A percentile compares a stretch with the other conserved stretches of the same genome.
These are phyloP conservation scores for Sugiyamaella qingdaonensis DNA, from an alignment of 805 yeast genomes.

Conservation along the genomic window DNA sequence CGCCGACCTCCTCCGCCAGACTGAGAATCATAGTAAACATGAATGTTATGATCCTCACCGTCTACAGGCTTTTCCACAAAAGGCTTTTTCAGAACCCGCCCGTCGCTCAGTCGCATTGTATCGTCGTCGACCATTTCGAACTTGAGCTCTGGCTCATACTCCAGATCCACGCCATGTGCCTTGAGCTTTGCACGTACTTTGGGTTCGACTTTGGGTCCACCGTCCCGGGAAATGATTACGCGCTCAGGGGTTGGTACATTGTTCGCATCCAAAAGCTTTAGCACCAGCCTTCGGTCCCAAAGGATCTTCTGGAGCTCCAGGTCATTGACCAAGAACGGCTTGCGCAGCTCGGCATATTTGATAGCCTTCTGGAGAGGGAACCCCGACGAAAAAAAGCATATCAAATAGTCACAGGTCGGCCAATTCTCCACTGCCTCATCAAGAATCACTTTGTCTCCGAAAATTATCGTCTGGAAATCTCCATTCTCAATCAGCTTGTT, in stretches of 20 bases:
- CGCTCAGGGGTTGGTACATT: slow-evolving; percentile 88
- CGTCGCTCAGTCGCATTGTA: slow-evolving; percentile 75
- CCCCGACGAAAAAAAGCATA: slow-evolving; percentile 91
- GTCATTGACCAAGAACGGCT: slow-evolving; percentile 88
- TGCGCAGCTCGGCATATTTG: slow-evolving; percentile 77
- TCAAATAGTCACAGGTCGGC: slow-evolving; percentile 97
- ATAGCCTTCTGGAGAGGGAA: slow-evolving; percentile 97
- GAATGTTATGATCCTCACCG: slow-evolving; percentile 97
- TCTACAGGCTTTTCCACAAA: slow-evolving; percentile 98
- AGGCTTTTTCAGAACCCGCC: slow-evolving; percentile 72
- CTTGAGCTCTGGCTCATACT: slow-evolving; percentile 54
- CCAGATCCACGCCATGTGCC: slow-evolving; percentile 54
- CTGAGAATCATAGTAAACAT: slow-evolving; percentile 79
- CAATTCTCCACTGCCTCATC: slow-evolving; percentile 93
- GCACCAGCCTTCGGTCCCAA: slow-evolving; percentile 96
- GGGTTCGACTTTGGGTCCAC: slow-evolving; percentile 84
- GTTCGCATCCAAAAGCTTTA: slow-evolving; percentile 70
- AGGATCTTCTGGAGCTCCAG: slow-evolving; percentile 83
- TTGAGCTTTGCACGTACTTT: slow-evolving; percentile 58
- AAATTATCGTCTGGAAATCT: slow-evolving; percentile 93
- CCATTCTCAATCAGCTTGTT: slow-evolving; percentile 86
- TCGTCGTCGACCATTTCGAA: slow-evolving; percentile 86
- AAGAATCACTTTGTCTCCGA: slow-evolving; percentile 93
- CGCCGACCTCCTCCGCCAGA: slow-evolving; percentile 98
- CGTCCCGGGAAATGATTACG: slow-evolving; percentile 88